Conservation (phyloP, 169 alveolate genomes). For the Theileria parva region DNA sequence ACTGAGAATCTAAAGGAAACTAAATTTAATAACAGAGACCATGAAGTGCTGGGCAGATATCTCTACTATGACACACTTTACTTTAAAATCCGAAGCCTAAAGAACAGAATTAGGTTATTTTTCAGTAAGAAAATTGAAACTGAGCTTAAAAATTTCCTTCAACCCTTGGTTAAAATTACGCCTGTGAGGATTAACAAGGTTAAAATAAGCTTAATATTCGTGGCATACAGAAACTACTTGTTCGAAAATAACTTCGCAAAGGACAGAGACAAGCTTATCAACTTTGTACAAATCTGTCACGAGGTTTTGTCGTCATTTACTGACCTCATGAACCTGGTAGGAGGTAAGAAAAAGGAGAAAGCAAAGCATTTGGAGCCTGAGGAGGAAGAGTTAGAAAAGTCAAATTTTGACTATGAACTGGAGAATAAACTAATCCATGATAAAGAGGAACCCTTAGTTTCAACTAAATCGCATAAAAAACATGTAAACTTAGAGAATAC, state of each 20-base stretch:
- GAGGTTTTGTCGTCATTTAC: not conserved
- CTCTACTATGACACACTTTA: not conserved
- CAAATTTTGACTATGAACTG: not conserved
- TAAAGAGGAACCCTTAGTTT: not conserved
- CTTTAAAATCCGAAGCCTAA: not conserved
- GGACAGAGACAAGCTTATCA: not conserved
- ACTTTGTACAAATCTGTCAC: not conserved
- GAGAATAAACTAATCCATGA: not conserved
- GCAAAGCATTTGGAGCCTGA: not conserved
- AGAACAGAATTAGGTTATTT: not conserved
- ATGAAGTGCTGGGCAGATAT: slow-evolving; percentile 1
- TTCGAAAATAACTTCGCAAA: not conserved
- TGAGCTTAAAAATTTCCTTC: not conserved
- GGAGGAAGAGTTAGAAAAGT: not conserved
- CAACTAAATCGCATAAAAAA: not conserved
- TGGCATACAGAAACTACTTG: not conserved
- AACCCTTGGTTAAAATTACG: not conserved
- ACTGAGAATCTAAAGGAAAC: not conserved
- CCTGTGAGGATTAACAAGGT: slow-evolving; percentile 9
- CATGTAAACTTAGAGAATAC: not conserved
- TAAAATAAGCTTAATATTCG: not conserved
- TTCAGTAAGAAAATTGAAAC: not conserved
- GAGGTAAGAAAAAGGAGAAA: slow-evolving; percentile 3
- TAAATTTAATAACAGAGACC: not conserved
- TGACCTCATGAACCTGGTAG: not conserved